Evolutionary conservation across 306 rosid genomes (phyloP).

Genomic region (Quillaja saponaria): DNA sequence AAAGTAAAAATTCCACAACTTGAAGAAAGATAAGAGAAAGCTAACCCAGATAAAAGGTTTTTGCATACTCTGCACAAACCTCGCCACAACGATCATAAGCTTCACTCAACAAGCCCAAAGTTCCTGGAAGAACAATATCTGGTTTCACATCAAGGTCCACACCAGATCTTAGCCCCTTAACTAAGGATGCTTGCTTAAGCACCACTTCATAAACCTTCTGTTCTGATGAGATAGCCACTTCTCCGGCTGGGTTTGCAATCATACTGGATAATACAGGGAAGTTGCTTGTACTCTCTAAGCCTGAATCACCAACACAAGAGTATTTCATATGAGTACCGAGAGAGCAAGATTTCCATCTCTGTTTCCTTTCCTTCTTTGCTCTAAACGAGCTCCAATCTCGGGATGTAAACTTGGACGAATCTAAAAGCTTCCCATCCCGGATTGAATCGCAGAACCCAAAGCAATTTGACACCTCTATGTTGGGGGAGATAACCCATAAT

Average conservation of each 20-base stretch:
- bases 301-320: conserved; percentile 47
- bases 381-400: conserved; percentile 39
- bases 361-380: conserved; percentile 40
- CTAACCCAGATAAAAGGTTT: conserved; percentile 67
- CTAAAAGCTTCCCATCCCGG: conserved; percentile 42
- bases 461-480: conserved; percentile 47
- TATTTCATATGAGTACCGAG: conserved; percentile 46
- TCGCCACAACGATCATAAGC: conserved; percentile 65
- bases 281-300: conserved; percentile 41
- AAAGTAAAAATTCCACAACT: conserved; percentile 38
- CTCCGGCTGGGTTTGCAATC: conserved; percentile 64
- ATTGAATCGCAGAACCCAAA: conserved; percentile 52
- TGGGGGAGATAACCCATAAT: conserved; percentile 46
- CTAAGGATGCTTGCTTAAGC: conserved; percentile 70
- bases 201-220: conserved; percentile 73
- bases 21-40: conserved; percentile 43
- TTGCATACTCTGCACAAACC: conserved; percentile 62
- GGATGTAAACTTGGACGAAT: conserved; percentile 42
- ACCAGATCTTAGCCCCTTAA: conserved; percentile 51
- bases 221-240: conserved; percentile 54
- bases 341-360: conserved; percentile 40
- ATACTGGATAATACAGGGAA: conserved; percentile 51
- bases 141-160: conserved; percentile 57
- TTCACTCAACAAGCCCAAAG: conserved; percentile 57
- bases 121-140: conserved; percentile 61